These are phyloP conservation scores for Glomus cerebriforme DNA, from an alignment of 192 early-diverging fungal species.

Conservation along the genomic window DNA sequence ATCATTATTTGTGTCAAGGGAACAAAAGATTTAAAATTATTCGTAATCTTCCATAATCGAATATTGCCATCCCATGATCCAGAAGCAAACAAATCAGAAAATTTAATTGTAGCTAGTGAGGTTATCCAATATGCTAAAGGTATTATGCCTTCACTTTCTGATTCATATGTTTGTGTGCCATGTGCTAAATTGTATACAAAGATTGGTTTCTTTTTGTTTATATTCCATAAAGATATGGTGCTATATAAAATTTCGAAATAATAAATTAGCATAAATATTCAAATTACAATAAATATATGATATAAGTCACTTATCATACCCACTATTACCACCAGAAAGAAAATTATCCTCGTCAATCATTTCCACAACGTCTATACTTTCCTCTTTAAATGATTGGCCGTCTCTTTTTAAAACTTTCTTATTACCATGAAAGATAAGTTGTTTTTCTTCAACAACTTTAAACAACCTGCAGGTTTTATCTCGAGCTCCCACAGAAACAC, in stretches of 20 bases:
- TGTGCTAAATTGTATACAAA: constrained; percentile 78
- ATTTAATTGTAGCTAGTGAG: constrained; percentile 75
- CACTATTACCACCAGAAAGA: constrained; percentile 89
- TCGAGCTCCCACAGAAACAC: constrained; percentile 85
- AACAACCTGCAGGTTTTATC: constrained; percentile 91
- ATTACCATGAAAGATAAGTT: constrained; percentile 90
- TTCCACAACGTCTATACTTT: constrained; percentile 81
- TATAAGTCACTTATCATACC: constrained; percentile 45
- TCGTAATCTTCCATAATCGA: constrained; percentile 82
- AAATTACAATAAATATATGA: background rate
- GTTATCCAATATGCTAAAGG: constrained; percentile 76
- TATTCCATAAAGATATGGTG: constrained; percentile 90
- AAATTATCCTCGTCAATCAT: constrained; percentile 94
- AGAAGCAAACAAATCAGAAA: constrained; percentile 88
- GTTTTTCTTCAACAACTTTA: constrained; percentile 94
- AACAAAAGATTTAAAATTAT: constrained; percentile 64
- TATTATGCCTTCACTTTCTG: constrained; percentile 47
- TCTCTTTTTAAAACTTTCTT: constrained; percentile 40
- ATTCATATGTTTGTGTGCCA: constrained; percentile 56
- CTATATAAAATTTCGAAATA: constrained; percentile 44
- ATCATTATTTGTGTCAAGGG: constrained; percentile 65
- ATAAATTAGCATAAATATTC: constrained; percentile 9
- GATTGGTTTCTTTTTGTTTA: constrained; percentile 89
- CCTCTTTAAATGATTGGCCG: constrained; percentile 50
- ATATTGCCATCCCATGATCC: constrained; percentile 89